A percentile compares a stretch with the other conserved stretches of the same genome.
Conservation (phyloP, 768 basidiomycete genomes). For the Symmetrospora coprosmae region DNA sequence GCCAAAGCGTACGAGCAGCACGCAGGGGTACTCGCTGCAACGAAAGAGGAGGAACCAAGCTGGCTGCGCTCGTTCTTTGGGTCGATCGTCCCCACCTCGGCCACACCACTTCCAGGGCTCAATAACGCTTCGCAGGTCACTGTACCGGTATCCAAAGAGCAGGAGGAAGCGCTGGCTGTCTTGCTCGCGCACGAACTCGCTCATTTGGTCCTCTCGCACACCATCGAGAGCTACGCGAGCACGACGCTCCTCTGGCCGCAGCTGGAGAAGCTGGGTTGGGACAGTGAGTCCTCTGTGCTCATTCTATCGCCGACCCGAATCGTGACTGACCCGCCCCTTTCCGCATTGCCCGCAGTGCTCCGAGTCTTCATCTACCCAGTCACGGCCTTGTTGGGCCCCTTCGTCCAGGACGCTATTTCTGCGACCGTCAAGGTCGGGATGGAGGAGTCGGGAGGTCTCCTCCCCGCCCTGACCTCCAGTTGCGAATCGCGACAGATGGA, state of each 20-base stretch:
- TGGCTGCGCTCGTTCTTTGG: neutral
- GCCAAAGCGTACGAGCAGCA: too few species aligned
- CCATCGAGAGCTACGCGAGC: conserved; percentile 27
- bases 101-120: neutral
- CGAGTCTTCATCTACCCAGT: conserved; percentile 30
- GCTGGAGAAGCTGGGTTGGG: conserved; percentile 24
- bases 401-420: conserved; percentile 84
- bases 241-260: conserved; percentile 27
- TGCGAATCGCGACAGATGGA: conserved; percentile 75
- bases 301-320: too few species aligned
- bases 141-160: conserved; percentile 53
- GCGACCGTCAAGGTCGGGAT: conserved; percentile 63
- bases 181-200: conserved; percentile 86
- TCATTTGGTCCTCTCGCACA: conserved; percentile 72
- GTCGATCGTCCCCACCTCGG: neutral
- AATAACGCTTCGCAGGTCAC: conserved; percentile 40
- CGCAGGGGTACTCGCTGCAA: too few species aligned
- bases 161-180: conserved; percentile 75
- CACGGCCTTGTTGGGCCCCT: conserved; percentile 56
- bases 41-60: conserved; percentile 10
- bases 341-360: conserved; percentile 18
- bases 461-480: conserved; percentile 33
- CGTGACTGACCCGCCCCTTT: conserved; percentile 33
- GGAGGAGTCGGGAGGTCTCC: conserved; percentile 32
- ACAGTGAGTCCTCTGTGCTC: conserved; percentile 17